Base-by-base conservation (phyloP, 2,329 filamentous ascomycete genomes). In the Byssothecium circinans region DNA sequence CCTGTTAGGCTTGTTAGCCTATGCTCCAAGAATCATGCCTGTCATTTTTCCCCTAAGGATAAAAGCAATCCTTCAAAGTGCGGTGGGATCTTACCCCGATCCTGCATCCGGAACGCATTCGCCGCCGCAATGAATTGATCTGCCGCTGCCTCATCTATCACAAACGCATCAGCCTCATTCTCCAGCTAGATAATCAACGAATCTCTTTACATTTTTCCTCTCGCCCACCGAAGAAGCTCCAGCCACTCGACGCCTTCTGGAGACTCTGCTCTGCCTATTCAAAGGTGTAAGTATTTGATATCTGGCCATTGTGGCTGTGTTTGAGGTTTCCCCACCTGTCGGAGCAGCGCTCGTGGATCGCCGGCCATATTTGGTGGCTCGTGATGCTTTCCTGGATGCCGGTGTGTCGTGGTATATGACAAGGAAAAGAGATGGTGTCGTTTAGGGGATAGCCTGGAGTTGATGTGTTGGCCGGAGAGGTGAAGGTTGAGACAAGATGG, bases 21-120 rank as follows among this genome's bases (percentile, higher is more conserved):
- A 18, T 17, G 27, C 33, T 12, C 6, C 8, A 8, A 32, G 29
- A 12, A 14, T 12, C 23, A 27, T 14, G 15, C 18, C 14, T 18
- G 12, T 37, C 18, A n/a, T 35, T 32, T 12, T 14, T 32, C 12
- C 12, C 23, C 23, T 6, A 10, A 6, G 29, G 14, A 32, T 5
- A 5, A 32, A 32, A 32, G 7, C 14, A n/a, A 4, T n/a, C 14
- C 6, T 14, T 32, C 14, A n/a, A 5, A n/a, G 14, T 5, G 29
- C 14, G 20, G 18, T 33, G 6, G 25, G 11, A 33, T 29, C 20
- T 60, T 77, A 92, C 89, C 87, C 76, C 87, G 83, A 70, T 89
- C 89, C 74, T 94, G 86, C 78, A 95, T 84, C 67, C 89, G 83
- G 72, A 95, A 97, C 49, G 89, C 89, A 76, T 96, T 96, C 53